Conservation (phyloP, 345 rosid species). For the Citropsis articulata region DNA sequence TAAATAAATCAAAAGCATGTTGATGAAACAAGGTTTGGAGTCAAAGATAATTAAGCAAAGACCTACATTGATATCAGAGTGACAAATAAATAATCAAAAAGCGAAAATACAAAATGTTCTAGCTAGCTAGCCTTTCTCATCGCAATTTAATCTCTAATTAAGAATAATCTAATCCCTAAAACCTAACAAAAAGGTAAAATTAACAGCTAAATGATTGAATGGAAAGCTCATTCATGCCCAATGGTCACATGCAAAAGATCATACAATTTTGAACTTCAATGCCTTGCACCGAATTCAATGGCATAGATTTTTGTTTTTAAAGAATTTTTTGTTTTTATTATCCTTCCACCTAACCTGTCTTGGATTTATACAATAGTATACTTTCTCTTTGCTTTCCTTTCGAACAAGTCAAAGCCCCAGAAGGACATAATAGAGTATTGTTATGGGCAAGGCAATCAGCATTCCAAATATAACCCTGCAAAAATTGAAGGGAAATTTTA, state of each 20-base stretch:
- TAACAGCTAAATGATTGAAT: background rate
- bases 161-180: background rate
- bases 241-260: background rate
- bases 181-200: background rate
- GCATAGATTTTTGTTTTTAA: background rate
- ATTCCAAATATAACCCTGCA: conserved; percentile 51
- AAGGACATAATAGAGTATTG: conserved; percentile 38
- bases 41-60: background rate
- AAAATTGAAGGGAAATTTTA: background rate
- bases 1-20: background rate
- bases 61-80: background rate
- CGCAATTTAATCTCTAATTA: background rate
- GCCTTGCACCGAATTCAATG: conserved; percentile 2
- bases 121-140: background rate
- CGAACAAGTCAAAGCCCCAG: conserved; percentile 31
- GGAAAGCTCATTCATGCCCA: background rate
- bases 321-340: background rate
- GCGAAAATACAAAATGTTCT: background rate
- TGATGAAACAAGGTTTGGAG: background rate
- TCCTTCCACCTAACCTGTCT: background rate
- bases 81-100: background rate
- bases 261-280: background rate
- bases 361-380: conserved; percentile 1
- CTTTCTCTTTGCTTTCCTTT: background rate
- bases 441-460: conserved; percentile 48